Percentiles rank a stretch among this genome's conserved stretches.
phyloP scores from a whole-genome alignment of 345 rosid species.

The Hibiscus mutabilis region DNA sequence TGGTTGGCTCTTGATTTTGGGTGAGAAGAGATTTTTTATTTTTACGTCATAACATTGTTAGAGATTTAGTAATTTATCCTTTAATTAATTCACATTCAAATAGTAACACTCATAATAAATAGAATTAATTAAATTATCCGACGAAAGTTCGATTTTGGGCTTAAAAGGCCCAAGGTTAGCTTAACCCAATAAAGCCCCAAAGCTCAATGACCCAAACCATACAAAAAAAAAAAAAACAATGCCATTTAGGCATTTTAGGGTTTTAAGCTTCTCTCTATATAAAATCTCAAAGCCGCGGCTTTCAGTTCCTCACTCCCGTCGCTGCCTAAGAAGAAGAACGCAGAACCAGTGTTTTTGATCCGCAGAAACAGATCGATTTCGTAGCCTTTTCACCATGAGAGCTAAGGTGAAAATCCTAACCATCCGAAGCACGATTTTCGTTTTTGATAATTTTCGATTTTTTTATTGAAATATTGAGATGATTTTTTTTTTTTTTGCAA shows the following conservation, averaged over 20 bases:
- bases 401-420: slow-evolving; percentile 54
- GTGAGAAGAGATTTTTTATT: too few relatives aligned
- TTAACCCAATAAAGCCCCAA: neutral
- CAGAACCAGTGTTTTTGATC: neutral
- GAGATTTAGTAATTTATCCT: too few relatives aligned
- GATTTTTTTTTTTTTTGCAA: too few relatives aligned
- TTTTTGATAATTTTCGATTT: neutral
- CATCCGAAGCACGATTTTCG: neutral
- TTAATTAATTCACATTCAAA: too few relatives aligned
- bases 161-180: neutral
- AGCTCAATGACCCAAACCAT: neutral
- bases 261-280: neutral
- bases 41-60: too few relatives aligned
- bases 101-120: too few relatives aligned
- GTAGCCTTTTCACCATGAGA: slow-evolving; percentile 45
- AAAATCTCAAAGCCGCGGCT: neutral
- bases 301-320: neutral
- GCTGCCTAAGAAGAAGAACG: neutral
- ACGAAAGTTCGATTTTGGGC: neutral
- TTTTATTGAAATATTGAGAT: neutral
- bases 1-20: too few relatives aligned
- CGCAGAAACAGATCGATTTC: neutral
- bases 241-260: neutral
- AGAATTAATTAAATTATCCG: too few relatives aligned
- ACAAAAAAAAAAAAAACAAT: too few relatives aligned